Evolutionary conservation across 805 yeast species (phyloP), one percentile per base, ranked within the genome.

Genomic region (Lipomyces orientalis): DNA sequence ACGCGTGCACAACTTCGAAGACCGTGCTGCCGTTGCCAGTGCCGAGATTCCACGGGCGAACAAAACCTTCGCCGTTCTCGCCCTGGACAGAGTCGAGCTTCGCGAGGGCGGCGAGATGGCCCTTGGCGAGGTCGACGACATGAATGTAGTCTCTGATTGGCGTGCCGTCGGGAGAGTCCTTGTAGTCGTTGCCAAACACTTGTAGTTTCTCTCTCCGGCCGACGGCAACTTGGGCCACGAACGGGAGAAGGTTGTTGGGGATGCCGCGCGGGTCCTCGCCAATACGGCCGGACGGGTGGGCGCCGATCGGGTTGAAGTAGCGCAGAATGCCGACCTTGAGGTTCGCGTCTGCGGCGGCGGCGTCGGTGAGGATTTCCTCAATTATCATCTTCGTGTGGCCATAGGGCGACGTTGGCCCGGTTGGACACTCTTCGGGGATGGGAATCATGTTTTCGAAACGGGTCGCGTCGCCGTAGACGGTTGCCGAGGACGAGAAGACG

Each of bases 251-350:
- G 73, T 90, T 90, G 79, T 89, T 89, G 60, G 96, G 94, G 61
- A 87, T 82, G 14, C 93, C 93, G 68, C 85, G 80, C 6, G 93
- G 93, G 76, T 90, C 93, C 75, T 91, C 96, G 51, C 96, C 96
- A 67, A 90, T 82, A 46, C 86, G 78, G 12, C 95, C 95, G 1
- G 91, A 86, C 2, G 93, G 90, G 76, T 90, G 96, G 19, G 95
- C 94, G 51, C 96, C 96, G 71, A 90, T 89, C 46, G 96, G 95
- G 75, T 90, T 90, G 81, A 90, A 90, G 79, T 90, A 91, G 65
- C 95, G 84, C 74, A 91, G 80, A 60, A 90, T 82, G 4, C 93
- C 94, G 14, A 79, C 80, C 37, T 73, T 73, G 2, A 77, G 74
- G 57, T 74, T 74, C 22, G 63, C 49, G 8, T 70, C 66, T 34